Base-by-base conservation (phyloP, 2,329 filamentous ascomycete genomes). In the Xenoacremonium recifei region DNA sequence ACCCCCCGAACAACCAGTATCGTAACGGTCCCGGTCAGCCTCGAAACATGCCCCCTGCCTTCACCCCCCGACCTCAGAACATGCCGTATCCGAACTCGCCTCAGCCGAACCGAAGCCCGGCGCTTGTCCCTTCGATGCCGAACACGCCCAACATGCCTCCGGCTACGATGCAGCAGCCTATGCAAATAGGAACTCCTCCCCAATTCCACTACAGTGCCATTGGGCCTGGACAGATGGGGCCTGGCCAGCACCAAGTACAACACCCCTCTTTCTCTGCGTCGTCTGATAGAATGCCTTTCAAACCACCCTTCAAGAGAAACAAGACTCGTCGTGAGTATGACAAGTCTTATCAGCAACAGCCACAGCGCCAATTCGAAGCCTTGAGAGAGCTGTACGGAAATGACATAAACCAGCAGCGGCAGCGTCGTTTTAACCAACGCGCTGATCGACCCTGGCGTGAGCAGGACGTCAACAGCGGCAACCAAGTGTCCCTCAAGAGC, bases 141-240 rank as follows among this genome's bases (percentile, higher is more conserved):
- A 77, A 77, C 49, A 87, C 84, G 21, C 84, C 87, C 48, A 81
- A 85, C 70, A 83, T 83, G 82, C 77, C 63, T 42, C 71, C 75
- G 31, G 77, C 77, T 37, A 75, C 75, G 50, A 79, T 79, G 60
- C 67, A 68, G 47, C 62, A 63, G 4, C 60, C 61, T 41, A 83
- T 89, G 64, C 77, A 86, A 36, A 86, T 87, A 67, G 75, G 75
- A 65, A 75, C 75, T 44, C 75, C 77, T 45, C 76, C 78, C 32
- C 76, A 79, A 49, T 86, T 84, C 70, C 80, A 80, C 51, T 79
- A 79, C 46, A 71, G 71, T 54, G 73, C 73, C 58, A 75, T 73
- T 35, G 77, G 78, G 64, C 84, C 76, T 65, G 62, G 75, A 67
- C 66, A 65, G 73, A n/a, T n/a, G n/a, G n/a, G n/a, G n/a, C n/a